Percentiles rank a stretch among this genome's conserved stretches.
Conservation (phyloP, 2,329 filamentous ascomycete species). For the Mycosphaerella sp. region DNA sequence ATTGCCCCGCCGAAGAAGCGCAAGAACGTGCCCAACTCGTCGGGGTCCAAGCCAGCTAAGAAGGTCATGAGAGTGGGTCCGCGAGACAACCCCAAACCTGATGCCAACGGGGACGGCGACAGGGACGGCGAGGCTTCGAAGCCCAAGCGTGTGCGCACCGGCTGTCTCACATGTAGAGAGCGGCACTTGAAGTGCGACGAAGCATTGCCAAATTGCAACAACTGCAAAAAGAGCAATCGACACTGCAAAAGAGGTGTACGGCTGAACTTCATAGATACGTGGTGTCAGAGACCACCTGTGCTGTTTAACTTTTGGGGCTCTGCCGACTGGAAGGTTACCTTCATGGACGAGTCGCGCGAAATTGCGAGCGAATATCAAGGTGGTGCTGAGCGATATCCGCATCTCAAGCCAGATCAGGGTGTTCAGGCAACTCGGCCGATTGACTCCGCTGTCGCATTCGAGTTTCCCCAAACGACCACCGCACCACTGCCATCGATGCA, state of each 20-base stretch:
- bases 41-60: conserved; percentile 27
- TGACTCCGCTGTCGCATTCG: conserved; percentile 30
- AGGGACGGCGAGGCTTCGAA: conserved; percentile 44
- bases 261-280: conserved; percentile 86
- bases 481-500: conserved; percentile 30
- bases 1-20: conserved; percentile 23
- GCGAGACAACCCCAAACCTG: conserved; percentile 23
- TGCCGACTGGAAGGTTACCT: conserved; percentile 65
- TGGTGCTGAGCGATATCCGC: conserved; percentile 65
- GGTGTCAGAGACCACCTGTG: conserved; percentile 59
- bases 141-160: conserved; percentile 81
- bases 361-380: conserved; percentile 88
- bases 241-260: conserved; percentile 79
- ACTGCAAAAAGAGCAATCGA: conserved; percentile 82
- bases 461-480: conserved; percentile 11
- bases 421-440: conserved; percentile 16
- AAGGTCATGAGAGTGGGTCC: conserved; percentile 32
- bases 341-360: conserved; percentile 80
- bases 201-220: conserved; percentile 58
- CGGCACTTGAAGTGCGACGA: conserved; percentile 90
- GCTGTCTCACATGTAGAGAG: conserved; percentile 84
- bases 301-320: conserved; percentile 51
- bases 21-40: conserved; percentile 25
- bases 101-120: conserved; percentile 27
- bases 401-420: conserved; percentile 14